Percentiles rank a stretch among this genome's conserved stretches.
These are phyloP conservation scores for Neonothopanus nambi DNA, from an alignment of 1,284 basidiomycete genomes.

Conservation along the genomic window DNA sequence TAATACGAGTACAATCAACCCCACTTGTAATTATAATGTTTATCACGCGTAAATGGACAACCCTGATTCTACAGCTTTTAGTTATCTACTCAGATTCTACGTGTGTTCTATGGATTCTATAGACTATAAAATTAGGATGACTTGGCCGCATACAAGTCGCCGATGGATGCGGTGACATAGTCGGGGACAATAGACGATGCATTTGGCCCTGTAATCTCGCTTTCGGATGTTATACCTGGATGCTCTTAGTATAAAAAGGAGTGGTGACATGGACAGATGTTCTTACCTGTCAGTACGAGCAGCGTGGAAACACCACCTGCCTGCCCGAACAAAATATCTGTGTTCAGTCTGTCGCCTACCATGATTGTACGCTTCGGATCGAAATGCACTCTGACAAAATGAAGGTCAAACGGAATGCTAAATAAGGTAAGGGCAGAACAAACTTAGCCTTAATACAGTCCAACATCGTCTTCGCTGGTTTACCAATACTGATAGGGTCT, in stretches of 20 bases:
- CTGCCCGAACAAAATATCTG: slow-evolving; percentile 92
- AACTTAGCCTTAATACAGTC: slow-evolving; percentile 96
- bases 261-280: slow-evolving; percentile 5
- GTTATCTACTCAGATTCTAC: background rate
- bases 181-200: slow-evolving; percentile 75
- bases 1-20: slow-evolving; percentile 21
- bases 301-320: slow-evolving; percentile 84
- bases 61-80: background rate
- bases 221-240: slow-evolving; percentile 71
- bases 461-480: slow-evolving; percentile 90
- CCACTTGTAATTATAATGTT: background rate
- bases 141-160: slow-evolving; percentile 56
- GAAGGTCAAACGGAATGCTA: background rate
- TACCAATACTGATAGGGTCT: slow-evolving; percentile 84
- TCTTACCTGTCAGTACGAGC: slow-evolving; percentile 88
- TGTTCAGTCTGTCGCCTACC: slow-evolving; percentile 94
- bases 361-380: slow-evolving; percentile 88
- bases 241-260: slow-evolving; percentile 1
- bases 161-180: slow-evolving; percentile 78
- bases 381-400: slow-evolving; percentile 67
- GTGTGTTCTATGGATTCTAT: background rate
- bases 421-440: slow-evolving; percentile 27
- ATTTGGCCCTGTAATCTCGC: slow-evolving; percentile 58
- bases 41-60: background rate
- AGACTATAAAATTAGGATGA: background rate